Percentiles rank a stretch among this genome's conserved stretches.
Conservation (phyloP, 257 asterid genomes). For the Nicotiana tomentosiformis region DNA sequence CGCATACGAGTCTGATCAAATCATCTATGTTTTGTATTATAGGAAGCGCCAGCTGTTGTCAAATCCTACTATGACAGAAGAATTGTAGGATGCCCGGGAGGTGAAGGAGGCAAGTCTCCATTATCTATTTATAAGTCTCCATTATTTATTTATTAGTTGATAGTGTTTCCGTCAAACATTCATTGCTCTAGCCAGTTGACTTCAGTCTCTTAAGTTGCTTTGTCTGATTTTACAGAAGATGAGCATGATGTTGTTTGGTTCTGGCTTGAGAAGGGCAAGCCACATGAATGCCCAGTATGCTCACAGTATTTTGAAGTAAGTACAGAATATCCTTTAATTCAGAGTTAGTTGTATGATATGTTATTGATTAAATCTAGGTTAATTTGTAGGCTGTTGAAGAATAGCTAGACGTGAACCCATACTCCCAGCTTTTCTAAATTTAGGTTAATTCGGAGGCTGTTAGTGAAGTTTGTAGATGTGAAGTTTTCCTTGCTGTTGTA, state of each 20-base stretch:
- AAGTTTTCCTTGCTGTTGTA: not conserved
- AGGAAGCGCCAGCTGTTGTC: conserved; percentile 84
- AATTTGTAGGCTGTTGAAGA: not conserved
- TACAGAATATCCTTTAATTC: conserved; percentile 8
- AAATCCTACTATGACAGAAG: conserved; percentile 66
- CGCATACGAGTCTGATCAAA: not conserved
- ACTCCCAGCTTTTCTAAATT: not conserved
- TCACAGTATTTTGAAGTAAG: conserved; percentile 88
- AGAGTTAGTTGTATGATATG: not conserved
- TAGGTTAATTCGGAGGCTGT: not conserved
- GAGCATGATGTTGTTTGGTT: conserved; percentile 99
- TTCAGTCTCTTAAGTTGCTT: conserved; percentile 1
- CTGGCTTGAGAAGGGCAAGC: conserved; percentile 95
- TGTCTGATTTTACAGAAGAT: conserved; percentile 54
- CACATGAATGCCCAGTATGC: conserved; percentile 97
- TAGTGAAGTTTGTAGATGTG: not conserved
- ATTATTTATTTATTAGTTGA: not conserved
- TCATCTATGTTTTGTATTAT: conserved; percentile 4
- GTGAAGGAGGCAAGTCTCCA: conserved; percentile 65
- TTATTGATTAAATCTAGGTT: conserved; percentile 6
- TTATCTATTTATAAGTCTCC: not conserved
- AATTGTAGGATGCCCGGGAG: conserved; percentile 97
- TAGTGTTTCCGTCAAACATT: conserved; percentile 3
- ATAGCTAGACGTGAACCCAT: not conserved
- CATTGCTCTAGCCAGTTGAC: not conserved